A percentile compares a stretch with the other conserved stretches of the same genome.
phyloP scores from a whole-genome alignment of 441 rosid genomes.

The Gossypium aridum region DNA sequence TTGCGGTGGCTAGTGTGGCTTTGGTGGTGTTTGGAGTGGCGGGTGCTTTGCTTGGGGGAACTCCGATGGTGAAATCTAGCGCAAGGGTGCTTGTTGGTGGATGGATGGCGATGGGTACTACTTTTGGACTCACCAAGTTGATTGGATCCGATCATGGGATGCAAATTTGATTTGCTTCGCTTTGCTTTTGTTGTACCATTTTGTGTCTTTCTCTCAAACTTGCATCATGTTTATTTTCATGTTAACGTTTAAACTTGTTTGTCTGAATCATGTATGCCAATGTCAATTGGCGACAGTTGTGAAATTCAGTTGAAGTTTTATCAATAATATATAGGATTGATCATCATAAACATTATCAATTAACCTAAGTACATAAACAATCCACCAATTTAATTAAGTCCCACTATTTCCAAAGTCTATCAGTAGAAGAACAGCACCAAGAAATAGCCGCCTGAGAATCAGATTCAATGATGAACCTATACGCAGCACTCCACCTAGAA shows the following conservation, averaged over 20 bases:
- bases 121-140: constrained; percentile 75
- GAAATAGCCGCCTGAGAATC: no score
- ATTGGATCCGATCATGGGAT: constrained; percentile 52
- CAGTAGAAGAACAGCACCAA: no score
- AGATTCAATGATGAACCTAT: no score
- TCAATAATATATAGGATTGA: no score
- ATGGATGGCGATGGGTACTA: constrained; percentile 84
- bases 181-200: not conserved
- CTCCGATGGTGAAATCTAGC: constrained; percentile 44
- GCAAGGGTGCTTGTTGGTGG: constrained; percentile 78
- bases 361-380: no score
- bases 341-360: no score
- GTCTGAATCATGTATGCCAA: not conserved
- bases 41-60: constrained; percentile 71
- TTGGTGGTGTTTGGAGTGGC: constrained; percentile 58
- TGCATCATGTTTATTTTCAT: not conserved
- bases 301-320: not conserved
- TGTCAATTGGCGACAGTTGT: not conserved
- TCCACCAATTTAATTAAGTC: no score
- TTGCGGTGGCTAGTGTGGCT: constrained; percentile 51
- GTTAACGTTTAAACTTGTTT: not conserved
- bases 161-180: constrained; percentile 14
- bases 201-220: not conserved
- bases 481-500: no score
- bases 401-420: no score